phyloP scores from a whole-genome alignment of 1,284 basidiomycete species.

The Malassezia psittaci region DNA sequence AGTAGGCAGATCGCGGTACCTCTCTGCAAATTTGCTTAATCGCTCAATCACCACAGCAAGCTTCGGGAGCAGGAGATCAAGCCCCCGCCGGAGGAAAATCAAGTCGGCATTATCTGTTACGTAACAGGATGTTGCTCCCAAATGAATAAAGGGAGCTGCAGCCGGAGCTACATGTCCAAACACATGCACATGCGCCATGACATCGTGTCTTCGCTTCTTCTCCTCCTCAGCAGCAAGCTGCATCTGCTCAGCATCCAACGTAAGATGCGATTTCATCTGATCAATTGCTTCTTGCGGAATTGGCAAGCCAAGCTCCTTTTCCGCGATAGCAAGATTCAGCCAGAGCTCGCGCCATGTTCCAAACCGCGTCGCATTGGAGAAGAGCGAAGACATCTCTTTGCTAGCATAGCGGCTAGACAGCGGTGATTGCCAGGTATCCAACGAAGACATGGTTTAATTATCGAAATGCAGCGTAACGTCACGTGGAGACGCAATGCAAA shows the following conservation, averaged over 20 bases:
- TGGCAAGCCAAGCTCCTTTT: constrained; percentile 84
- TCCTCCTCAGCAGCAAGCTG: constrained; percentile 84
- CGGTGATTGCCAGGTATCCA: constrained; percentile 43
- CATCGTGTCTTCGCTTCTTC: constrained; percentile 94
- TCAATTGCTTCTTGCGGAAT: constrained; percentile 83
- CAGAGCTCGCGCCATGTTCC: constrained; percentile 93
- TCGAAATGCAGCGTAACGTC: too few species aligned
- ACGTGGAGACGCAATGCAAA: too few species aligned
- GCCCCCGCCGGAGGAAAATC: constrained; percentile 82
- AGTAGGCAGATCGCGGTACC: constrained; percentile 50
- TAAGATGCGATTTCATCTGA: constrained; percentile 81
- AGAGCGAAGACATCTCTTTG: constrained; percentile 94
- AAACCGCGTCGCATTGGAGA: constrained; percentile 85
- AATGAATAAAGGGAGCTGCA: constrained; percentile 91
- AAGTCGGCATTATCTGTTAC: constrained; percentile 85
- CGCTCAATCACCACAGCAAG: constrained; percentile 81
- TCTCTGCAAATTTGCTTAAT: constrained; percentile 64
- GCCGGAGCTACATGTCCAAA: constrained; percentile 88
- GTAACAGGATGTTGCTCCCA: constrained; percentile 96
- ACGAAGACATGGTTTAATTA: constrained; percentile 3
- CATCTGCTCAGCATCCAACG: constrained; percentile 80
- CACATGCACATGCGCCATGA: constrained; percentile 98
- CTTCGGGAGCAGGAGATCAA: constrained; percentile 74
- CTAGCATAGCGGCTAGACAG: constrained; percentile 77
- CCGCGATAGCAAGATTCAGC: constrained; percentile 90